Evolutionary conservation across 805 yeast species (phyloP).

Genomic region (Scheffersomyces lignosus): DNA sequence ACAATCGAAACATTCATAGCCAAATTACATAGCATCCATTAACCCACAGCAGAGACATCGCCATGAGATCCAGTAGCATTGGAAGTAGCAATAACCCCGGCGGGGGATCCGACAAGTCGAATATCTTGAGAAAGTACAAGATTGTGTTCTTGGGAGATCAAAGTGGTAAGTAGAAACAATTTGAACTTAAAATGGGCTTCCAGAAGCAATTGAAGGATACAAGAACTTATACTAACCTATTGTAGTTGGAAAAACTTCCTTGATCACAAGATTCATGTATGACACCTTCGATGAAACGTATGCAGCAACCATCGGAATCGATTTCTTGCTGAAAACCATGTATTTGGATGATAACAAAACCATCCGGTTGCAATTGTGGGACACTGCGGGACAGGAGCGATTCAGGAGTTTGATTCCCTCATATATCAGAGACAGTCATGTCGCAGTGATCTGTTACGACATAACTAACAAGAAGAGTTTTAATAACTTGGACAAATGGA

Average conservation of each 20-base stretch:
- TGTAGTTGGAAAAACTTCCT: conserved; percentile 88
- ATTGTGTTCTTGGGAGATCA: conserved; percentile 97
- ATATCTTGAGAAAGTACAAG: conserved; percentile 66
- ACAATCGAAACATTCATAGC: too few species aligned
- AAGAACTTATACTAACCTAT: conserved; percentile 10
- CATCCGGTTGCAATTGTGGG: conserved; percentile 94
- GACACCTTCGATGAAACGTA: conserved; percentile 96
- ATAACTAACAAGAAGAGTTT: conserved; percentile 85
- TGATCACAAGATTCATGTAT: conserved; percentile 96
- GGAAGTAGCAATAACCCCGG: not conserved
- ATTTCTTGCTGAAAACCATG: conserved; percentile 76
- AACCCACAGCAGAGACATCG: too few species aligned
- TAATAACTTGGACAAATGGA: conserved; percentile 85
- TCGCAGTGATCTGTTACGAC: conserved; percentile 96
- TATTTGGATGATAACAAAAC: conserved; percentile 91
- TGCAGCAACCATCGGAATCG: conserved; percentile 96
- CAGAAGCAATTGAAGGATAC: not conserved
- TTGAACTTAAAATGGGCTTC: too few species aligned
- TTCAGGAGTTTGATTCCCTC: conserved; percentile 94
- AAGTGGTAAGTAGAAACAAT: conserved; percentile 53
- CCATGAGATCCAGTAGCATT: not conserved
- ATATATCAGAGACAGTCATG: conserved; percentile 92
- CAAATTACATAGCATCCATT: too few species aligned
- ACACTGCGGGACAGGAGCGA: conserved; percentile 96
- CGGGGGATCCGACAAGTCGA: conserved; percentile 30